Percentiles rank a stretch among this genome's conserved stretches.
Conservation (phyloP, 306 rosid species). For the Cucumis sativus region Cucumber_9930_V3 NC_026657.2:25783001-25783500, state of each 20-base stretch:
- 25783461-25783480: neutral
- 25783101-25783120: neutral
- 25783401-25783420: too few species aligned
- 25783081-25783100: neutral
- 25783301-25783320: too few species aligned
- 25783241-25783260: too few species aligned
- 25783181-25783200: neutral
- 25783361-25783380: too few species aligned
- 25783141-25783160: neutral
- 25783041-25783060: neutral
- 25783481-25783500: neutral
- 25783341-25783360: too few species aligned
- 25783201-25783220: neutral
- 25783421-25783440: too few species aligned
- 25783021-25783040: neutral
- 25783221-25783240: too few species aligned
- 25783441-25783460: too few species aligned
- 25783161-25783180: neutral
- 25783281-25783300: too few species aligned
- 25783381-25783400: too few species aligned
- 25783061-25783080: neutral
- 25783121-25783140: neutral
- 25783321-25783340: too few species aligned
- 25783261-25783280: too few species aligned
- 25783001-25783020: neutral